Conservation (phyloP, 345 rosid species). For the Zanthoxylum bungeanum region DNA sequence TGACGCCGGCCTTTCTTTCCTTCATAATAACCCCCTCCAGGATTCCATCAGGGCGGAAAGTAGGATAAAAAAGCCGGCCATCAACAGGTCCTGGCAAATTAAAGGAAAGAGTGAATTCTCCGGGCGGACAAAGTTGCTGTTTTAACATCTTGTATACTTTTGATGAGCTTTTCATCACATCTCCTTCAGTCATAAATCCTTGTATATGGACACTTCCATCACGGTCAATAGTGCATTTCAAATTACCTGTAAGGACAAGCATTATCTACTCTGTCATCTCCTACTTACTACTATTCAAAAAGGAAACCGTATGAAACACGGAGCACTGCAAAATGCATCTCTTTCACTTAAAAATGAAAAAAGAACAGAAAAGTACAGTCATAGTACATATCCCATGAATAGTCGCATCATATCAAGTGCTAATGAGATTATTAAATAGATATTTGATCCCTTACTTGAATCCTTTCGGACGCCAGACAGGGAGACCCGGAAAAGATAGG, state of each 20-base stretch:
- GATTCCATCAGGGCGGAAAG: conserved; percentile 39
- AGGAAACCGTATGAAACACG: not conserved
- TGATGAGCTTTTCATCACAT: conserved; percentile 26
- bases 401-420: not conserved
- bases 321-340: not conserved
- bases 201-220: conserved; percentile 56
- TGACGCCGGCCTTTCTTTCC: not conserved
- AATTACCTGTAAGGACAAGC: conserved; percentile 38
- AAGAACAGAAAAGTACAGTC: not conserved
- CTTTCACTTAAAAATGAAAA: too few species aligned
- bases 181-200: conserved; percentile 44
- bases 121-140: conserved; percentile 41
- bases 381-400: not conserved
- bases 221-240: conserved; percentile 48
- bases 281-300: not conserved
- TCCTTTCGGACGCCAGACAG: conserved; percentile 58
- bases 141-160: conserved; percentile 22
- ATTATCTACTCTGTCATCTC: not conserved
- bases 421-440: not conserved
- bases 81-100: conserved; percentile 57
- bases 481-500: conserved; percentile 66
- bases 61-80: conserved; percentile 40
- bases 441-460: conserved; percentile 40
- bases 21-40: conserved; percentile 50
- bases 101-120: conserved; percentile 40